Evolutionary conservation across 768 basidiomycete genomes (phyloP).

Genomic region (Cystofilobasidium bisporidii): DNA sequence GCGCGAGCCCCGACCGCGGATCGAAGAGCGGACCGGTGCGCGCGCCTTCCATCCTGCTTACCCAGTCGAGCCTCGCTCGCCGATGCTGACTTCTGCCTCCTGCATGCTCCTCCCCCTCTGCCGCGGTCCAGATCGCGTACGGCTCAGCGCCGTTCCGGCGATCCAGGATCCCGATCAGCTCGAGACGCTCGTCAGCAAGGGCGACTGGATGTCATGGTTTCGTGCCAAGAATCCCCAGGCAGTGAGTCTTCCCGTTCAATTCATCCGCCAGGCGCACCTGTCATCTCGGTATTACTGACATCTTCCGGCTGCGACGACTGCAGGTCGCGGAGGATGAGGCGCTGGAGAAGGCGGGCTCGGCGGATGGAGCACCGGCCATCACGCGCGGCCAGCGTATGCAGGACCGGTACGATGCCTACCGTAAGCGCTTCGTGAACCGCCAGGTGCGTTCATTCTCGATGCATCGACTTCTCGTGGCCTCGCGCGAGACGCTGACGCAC

Average conservation of each 20-base stretch:
- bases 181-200: conserved; percentile 46
- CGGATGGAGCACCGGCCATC: conserved; percentile 49
- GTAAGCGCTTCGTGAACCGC: conserved; percentile 73
- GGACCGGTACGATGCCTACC: conserved; percentile 80
- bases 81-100: conserved; percentile 22
- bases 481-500: background rate
- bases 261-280: too few species aligned
- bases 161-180: conserved; percentile 50
- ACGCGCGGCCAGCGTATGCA: conserved; percentile 76
- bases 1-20: conserved; percentile 49
- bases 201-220: conserved; percentile 43
- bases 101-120: conserved; percentile 12
- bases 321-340: conserved; percentile 51
- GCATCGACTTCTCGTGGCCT: background rate
- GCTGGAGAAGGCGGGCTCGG: conserved; percentile 60
- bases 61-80: too few species aligned
- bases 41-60: too few species aligned
- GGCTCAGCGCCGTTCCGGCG: conserved; percentile 56
- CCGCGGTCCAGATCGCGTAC: conserved; percentile 53
- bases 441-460: conserved; percentile 56
- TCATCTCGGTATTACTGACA: too few species aligned
- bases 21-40: conserved; percentile 50
- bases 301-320: conserved; percentile 51
- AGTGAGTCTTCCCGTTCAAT: conserved; percentile 55
- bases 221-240: conserved; percentile 43